Evolutionary conservation across 768 basidiomycete species (phyloP).

Genomic region (Calocybe indica): DNA sequence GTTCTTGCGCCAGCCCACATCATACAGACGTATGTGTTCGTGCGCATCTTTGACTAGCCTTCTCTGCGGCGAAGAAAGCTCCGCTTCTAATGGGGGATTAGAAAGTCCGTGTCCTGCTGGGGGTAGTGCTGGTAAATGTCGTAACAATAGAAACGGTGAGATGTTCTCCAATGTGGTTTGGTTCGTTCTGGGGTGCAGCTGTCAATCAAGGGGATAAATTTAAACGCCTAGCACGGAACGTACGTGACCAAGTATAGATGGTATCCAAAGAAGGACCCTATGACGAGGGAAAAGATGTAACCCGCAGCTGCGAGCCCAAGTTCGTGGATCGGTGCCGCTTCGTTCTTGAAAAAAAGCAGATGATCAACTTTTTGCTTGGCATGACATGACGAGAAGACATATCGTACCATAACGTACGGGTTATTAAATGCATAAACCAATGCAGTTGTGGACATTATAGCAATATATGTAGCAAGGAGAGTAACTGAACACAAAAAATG

Average conservation of each 20-base stretch:
- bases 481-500: conserved; percentile 68
- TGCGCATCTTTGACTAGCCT: conserved; percentile 61
- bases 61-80: conserved; percentile 62
- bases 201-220: neutral
- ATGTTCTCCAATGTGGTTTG: conserved; percentile 81
- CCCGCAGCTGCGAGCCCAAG: conserved; percentile 58
- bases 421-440: conserved; percentile 64
- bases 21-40: conserved; percentile 54
- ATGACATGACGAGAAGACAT: neutral
- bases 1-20: conserved; percentile 70
- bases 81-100: conserved; percentile 66
- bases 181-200: conserved; percentile 49
- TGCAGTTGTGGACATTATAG: conserved; percentile 43
- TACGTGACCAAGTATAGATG: conserved; percentile 74
- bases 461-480: conserved; percentile 56
- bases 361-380: neutral
- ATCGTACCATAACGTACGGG: conserved; percentile 53
- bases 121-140: conserved; percentile 62
- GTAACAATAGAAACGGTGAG: conserved; percentile 68
- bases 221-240: conserved; percentile 18
- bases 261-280: conserved; percentile 73
- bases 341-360: conserved; percentile 35
- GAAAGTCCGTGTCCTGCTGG: conserved; percentile 46
- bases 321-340: conserved; percentile 64
- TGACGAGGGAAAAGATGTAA: conserved; percentile 50